phyloP scores from a whole-genome alignment of 2,329 filamentous ascomycete species.

The Lasiodiplodia citricola region DNA sequence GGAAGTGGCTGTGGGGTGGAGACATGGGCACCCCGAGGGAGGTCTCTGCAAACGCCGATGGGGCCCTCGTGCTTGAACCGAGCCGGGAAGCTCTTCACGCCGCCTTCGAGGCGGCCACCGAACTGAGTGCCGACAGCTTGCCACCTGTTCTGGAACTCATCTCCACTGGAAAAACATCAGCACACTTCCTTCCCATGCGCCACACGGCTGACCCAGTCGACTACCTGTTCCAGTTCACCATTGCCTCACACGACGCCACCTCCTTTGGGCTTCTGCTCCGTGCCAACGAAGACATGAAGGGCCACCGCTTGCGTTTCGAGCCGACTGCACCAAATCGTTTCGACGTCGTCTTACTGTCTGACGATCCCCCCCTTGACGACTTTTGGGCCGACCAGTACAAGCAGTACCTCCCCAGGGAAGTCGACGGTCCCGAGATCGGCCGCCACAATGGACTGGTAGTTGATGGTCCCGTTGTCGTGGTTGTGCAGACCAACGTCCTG shows the following conservation, averaged over 20 bases:
- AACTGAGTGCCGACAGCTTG: neutral
- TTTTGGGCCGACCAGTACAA: constrained; percentile 49
- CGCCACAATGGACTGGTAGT: constrained; percentile 35
- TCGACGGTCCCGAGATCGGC: constrained; percentile 45
- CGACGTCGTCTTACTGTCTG: constrained; percentile 36
- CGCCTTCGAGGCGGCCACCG: neutral
- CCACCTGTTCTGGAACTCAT: neutral
- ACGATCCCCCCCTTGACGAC: constrained; percentile 44
- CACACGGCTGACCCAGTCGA: neutral
- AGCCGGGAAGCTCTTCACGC: constrained; percentile 22
- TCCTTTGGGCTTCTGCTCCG: constrained; percentile 29
- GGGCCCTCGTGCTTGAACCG: constrained; percentile 34
- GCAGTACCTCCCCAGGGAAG: constrained; percentile 38
- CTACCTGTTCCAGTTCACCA: constrained; percentile 23
- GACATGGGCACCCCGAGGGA: constrained; percentile 42
- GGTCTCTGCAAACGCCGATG: constrained; percentile 37
- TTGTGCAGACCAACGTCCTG: constrained; percentile 22
- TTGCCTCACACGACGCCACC: constrained; percentile 13
- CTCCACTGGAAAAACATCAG: constrained; percentile 2
- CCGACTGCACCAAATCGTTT: neutral
- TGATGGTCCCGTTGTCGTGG: neutral
- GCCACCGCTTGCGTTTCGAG: constrained; percentile 27
- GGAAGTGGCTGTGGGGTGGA: constrained; percentile 48
- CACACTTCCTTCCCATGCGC: neutral
- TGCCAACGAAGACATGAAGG: constrained; percentile 23